Evolutionary conservation across 164 flowering plant species (phyloP).

Genomic region (Magnolia sinica): DNA sequence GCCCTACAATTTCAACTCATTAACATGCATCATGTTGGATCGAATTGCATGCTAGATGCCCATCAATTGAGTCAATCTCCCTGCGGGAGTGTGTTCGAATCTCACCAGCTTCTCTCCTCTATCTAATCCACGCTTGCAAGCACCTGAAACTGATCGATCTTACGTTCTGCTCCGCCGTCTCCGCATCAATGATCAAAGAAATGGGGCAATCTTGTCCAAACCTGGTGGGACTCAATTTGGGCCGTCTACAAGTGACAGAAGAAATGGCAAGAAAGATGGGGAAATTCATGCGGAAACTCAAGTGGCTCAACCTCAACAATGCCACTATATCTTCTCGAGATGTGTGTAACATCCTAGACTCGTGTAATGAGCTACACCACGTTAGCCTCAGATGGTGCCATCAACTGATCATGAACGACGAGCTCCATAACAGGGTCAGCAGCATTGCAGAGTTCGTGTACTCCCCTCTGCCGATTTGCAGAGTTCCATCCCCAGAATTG

Average conservation of each 20-base stretch:
- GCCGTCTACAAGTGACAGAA: not conserved
- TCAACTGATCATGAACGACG: not conserved
- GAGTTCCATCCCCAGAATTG: too few relatives aligned
- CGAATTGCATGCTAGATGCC: not conserved
- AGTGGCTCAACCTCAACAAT: not conserved
- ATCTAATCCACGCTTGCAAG: not conserved
- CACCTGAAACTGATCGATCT: not conserved
- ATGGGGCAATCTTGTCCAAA: not conserved
- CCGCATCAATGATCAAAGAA: not conserved
- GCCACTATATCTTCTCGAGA: not conserved
- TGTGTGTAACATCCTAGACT: not conserved
- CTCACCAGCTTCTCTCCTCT: too few relatives aligned
- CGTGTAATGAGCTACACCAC: not conserved
- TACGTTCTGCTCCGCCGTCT: not conserved
- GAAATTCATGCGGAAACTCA: not conserved
- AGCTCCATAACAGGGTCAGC: not conserved
- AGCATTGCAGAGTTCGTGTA: not conserved
- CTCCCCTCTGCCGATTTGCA: not conserved
- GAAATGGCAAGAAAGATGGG: not conserved
- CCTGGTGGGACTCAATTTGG: not conserved
- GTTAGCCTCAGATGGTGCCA: not conserved
- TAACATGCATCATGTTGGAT: not conserved
- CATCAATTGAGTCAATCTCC: too few relatives aligned
- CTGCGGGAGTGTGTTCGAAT: too few relatives aligned
- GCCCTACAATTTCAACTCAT: not conserved